Conservation (phyloP, 1,139 yeast genomes). For the Yamadazyma buinensis region DNA sequence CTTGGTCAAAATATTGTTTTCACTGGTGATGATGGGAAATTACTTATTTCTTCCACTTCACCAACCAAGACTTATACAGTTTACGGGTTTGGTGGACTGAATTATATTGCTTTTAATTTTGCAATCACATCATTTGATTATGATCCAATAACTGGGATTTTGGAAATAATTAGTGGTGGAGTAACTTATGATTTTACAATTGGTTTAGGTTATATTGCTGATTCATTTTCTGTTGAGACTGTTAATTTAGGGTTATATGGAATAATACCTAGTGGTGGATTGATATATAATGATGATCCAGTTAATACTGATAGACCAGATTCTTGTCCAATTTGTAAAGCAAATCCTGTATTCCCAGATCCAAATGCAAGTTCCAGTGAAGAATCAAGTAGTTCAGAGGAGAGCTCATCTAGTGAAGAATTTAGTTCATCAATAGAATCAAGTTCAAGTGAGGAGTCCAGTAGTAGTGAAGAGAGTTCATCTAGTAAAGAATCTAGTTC, state of each 20-base stretch:
- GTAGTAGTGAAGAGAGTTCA: no score
- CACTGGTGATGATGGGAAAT: constrained; percentile 13
- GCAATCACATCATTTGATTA: constrained; percentile 11
- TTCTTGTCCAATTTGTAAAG: background rate
- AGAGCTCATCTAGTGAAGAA: constrained; percentile 1
- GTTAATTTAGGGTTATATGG: no score
- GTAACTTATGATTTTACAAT: constrained; percentile 16
- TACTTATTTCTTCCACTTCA: constrained; percentile 15
- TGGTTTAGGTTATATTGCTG: constrained; percentile 17
- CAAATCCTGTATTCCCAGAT: constrained; percentile 1
- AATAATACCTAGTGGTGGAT: background rate
- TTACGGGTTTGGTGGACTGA: constrained; percentile 26
- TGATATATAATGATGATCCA: background rate
- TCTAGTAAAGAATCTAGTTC: no score
- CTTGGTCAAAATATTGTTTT: constrained; percentile 13
- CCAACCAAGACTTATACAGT: constrained; percentile 18
- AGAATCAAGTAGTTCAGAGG: background rate
- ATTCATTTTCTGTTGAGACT: background rate
- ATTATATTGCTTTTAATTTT: constrained; percentile 18
- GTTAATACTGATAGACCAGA: background rate
- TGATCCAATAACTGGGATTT: constrained; percentile 5
- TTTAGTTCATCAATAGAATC: background rate
- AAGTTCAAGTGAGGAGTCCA: background rate
- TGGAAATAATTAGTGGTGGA: constrained; percentile 13
- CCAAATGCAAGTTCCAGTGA: constrained; percentile 1